Evolutionary conservation across 2,329 filamentous ascomycete genomes (phyloP).

Genomic region (Sclerotinia minor): DNA sequence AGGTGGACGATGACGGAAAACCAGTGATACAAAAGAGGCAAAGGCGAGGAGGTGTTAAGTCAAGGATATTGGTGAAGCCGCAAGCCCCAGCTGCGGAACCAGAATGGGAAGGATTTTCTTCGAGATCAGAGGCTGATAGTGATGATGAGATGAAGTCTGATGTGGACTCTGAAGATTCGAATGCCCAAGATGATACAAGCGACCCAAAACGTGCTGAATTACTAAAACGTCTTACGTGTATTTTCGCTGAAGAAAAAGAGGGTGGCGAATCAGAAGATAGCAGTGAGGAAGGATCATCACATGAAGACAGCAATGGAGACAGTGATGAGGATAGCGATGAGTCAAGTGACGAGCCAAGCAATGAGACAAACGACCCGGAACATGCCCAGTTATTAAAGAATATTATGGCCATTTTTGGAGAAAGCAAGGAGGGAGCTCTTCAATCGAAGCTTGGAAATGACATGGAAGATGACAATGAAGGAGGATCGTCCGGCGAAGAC

Average conservation of each 20-base stretch:
- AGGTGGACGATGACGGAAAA: slow-evolving; percentile 71
- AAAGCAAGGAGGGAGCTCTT: slow-evolving; percentile 7
- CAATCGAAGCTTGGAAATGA: slow-evolving; percentile 5
- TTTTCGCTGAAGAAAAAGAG: not conserved
- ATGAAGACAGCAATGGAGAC: slow-evolving; percentile 1
- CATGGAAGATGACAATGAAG: slow-evolving; percentile 35
- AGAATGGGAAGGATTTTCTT: slow-evolving; percentile 63
- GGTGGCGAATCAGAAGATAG: slow-evolving; percentile 7
- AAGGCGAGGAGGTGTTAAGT: slow-evolving; percentile 63
- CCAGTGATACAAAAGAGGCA: slow-evolving; percentile 84
- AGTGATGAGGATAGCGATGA: not conserved
- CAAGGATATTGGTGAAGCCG: slow-evolving; percentile 54
- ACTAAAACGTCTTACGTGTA: slow-evolving; percentile 17
- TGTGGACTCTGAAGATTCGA: slow-evolving; percentile 43
- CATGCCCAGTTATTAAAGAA: slow-evolving; percentile 16
- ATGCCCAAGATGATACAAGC: slow-evolving; percentile 30
- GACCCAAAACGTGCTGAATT: slow-evolving; percentile 8
- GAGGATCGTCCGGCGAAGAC: slow-evolving; percentile 25
- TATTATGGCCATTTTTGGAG: slow-evolving; percentile 11
- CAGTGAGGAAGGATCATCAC: slow-evolving; percentile 8
- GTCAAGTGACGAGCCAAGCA: not conserved
- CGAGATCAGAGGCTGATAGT: slow-evolving; percentile 47
- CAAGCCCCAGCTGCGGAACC: slow-evolving; percentile 47
- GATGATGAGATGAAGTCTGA: slow-evolving; percentile 41
- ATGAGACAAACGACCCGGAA: slow-evolving; percentile 1